Percentiles rank a stretch among this genome's conserved stretches.
Evolutionary conservation across 441 rosid genomes (phyloP).

Genomic region (Erodium moschatum): DNA sequence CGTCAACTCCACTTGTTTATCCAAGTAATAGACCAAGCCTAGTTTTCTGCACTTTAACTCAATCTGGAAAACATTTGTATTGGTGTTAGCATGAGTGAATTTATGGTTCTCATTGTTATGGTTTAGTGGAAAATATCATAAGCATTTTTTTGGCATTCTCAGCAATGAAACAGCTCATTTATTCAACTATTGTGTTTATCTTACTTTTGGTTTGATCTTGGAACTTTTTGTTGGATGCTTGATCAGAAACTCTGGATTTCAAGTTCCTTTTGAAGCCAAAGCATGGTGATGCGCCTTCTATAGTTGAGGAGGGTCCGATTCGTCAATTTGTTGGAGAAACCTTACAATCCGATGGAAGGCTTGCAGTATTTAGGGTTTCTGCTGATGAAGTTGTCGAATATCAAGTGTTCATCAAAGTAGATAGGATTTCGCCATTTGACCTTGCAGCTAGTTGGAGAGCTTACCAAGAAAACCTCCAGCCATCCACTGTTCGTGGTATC

Average conservation of each 20-base stretch:
- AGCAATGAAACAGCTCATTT: not conserved
- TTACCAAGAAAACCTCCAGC: conserved; percentile 81
- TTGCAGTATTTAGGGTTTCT: conserved; percentile 53
- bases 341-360: conserved; percentile 69
- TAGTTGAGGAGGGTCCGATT: conserved; percentile 84
- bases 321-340: conserved; percentile 62
- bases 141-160: not conserved
- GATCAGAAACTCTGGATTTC: conserved; percentile 83
- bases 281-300: conserved; percentile 43
- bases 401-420: conserved; percentile 68
- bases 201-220: conserved; percentile 3
- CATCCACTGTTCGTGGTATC: conserved; percentile 83
- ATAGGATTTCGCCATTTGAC: conserved; percentile 89
- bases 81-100: not conserved
- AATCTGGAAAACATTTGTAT: not conserved
- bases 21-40: not conserved
- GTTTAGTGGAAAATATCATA: not conserved
- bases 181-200: not conserved
- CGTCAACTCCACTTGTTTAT: not conserved
- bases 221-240: conserved; percentile 15
- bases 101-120: not conserved
- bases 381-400: conserved; percentile 69
- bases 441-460: conserved; percentile 99
- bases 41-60: not conserved
- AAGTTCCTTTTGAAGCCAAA: conserved; percentile 95